Percentiles rank a stretch among this genome's conserved stretches.
Conservation (phyloP, 805 yeast genomes). For the Suhomyces kilbournensis region DNA sequence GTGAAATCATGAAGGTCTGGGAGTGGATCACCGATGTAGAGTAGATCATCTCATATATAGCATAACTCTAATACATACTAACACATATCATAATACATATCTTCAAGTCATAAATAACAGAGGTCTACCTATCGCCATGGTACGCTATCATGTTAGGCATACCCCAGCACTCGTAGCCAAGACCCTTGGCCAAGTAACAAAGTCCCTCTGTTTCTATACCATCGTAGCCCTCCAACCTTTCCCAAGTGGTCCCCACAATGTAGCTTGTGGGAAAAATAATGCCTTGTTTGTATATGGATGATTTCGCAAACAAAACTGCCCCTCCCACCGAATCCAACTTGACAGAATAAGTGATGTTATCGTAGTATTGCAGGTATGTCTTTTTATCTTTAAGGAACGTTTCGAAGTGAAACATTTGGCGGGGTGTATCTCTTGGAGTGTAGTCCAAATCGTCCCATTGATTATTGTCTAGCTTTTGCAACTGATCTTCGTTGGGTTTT, state of each 20-base stretch:
- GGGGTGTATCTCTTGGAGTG: conserved; percentile 30
- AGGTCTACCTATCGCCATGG: conserved; percentile 31
- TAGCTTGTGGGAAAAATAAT: conserved; percentile 45
- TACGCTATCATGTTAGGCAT: conserved; percentile 46
- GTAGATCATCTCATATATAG: neutral
- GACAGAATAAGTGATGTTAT: conserved; percentile 13
- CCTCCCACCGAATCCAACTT: conserved; percentile 52
- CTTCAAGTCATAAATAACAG: neutral
- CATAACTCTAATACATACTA: neutral
- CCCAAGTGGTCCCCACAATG: conserved; percentile 48
- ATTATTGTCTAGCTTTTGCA: conserved; percentile 22
- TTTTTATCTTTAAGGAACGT: conserved; percentile 13
- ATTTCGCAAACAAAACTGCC: conserved; percentile 45
- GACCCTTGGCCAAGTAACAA: conserved; percentile 44
- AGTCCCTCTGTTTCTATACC: conserved; percentile 56
- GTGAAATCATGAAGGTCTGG: conserved; percentile 86
- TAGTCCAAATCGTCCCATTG: conserved; percentile 32
- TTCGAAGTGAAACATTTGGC: conserved; percentile 28
- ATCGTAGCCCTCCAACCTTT: conserved; percentile 46
- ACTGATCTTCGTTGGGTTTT: conserved; percentile 27
- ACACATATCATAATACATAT: neutral
- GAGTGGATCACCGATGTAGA: conserved; percentile 61
- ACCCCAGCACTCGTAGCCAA: conserved; percentile 49
- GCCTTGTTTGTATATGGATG: conserved; percentile 45
- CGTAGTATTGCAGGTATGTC: conserved; percentile 3